Evolutionary conservation across 2,329 filamentous ascomycete genomes (phyloP), one percentile per base, ranked within the genome.

Genomic region (Fusarium keratoplasticum): DNA sequence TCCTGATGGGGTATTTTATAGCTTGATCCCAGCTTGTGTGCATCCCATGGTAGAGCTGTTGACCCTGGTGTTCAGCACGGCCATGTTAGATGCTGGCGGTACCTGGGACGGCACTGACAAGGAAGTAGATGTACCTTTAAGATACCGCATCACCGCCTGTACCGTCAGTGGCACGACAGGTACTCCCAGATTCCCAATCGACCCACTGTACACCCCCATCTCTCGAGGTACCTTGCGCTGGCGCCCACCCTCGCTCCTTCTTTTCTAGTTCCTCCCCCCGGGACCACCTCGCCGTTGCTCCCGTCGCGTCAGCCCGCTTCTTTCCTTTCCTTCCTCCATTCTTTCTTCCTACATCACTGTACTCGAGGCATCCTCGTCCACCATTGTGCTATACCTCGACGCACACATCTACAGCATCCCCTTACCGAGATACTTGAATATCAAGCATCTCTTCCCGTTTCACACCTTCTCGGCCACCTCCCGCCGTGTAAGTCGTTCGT

Each of bases 401-500:
- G 22, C 27, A 52, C 38, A 67, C 64, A 58, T 54, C 72, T 69
- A 70, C 18, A 29, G 10, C 44, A 66, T 61, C 57, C 52, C 50
- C 36, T 44, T 31, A 20, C 38, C 42, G 55, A 44, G 64, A 44
- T 54, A 38, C 29, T 33, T 47, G 40, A 50, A 58, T 55, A 50
- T 42, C 71, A 52, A 74, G 62, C 70, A 61, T 71, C 61, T 55
- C 67, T 69, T 75, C 75, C 67, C 70, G 64, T 67, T 60, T 62
- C 47, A 55, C 40, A 67, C 64, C 68, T 61, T 64, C 68, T 63
- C 55, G 68, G 60, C 65, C 63, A 60, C 65, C 61, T 68, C 66
- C 59, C 75, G 64, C 72, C 80, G 80, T 82, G 79, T 82, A 82
- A 82, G 81, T 82, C 80, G 74, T 69, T 69, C 60, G 60, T 69